Evolutionary conservation across 2,329 filamentous ascomycete genomes (phyloP).

Genomic region (Diplodia corticola): DNA sequence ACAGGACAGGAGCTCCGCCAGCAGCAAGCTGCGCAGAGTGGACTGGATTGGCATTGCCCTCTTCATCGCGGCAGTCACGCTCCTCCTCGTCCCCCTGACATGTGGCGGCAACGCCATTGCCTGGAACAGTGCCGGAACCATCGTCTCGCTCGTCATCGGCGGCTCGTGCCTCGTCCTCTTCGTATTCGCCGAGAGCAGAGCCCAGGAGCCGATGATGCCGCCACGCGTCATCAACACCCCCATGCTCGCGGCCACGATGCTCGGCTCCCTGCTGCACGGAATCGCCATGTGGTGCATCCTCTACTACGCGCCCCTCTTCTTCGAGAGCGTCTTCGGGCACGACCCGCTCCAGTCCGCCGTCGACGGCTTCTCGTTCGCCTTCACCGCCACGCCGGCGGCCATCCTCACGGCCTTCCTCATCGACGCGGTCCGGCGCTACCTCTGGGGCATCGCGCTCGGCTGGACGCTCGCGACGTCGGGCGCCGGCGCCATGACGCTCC

Average conservation of each 20-base stretch:
- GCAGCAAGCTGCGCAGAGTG: slow-evolving; percentile 33
- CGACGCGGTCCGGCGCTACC: slow-evolving; percentile 32
- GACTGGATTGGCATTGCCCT: slow-evolving; percentile 48
- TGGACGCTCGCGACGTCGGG: slow-evolving; percentile 31
- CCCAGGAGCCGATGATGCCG: slow-evolving; percentile 42
- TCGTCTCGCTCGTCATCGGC: slow-evolving; percentile 44
- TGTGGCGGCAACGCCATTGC: slow-evolving; percentile 45
- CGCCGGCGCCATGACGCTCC: slow-evolving; percentile 27
- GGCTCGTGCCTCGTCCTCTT: slow-evolving; percentile 34
- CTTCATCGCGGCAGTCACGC: slow-evolving; percentile 40
- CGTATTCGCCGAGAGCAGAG: slow-evolving; percentile 30
- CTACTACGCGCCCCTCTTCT: slow-evolving; percentile 50
- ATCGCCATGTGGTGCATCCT: slow-evolving; percentile 41
- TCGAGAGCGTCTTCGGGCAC: slow-evolving; percentile 43
- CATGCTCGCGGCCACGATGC: slow-evolving; percentile 37
- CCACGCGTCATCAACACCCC: slow-evolving; percentile 47
- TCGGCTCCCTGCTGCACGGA: slow-evolving; percentile 42
- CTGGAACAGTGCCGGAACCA: slow-evolving; percentile 43
- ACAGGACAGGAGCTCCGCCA: slow-evolving; percentile 28
- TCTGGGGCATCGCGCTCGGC: slow-evolving; percentile 25
- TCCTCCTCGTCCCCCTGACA: slow-evolving; percentile 45
- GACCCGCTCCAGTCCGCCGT: slow-evolving; percentile 39
- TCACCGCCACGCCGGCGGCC: slow-evolving; percentile 32
- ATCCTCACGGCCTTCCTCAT: slow-evolving; percentile 34
- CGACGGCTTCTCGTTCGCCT: slow-evolving; percentile 34